These are phyloP conservation scores for Penstemon eatonii DNA, from an alignment of 257 asterid genomes.

Conservation along the genomic window DNA sequence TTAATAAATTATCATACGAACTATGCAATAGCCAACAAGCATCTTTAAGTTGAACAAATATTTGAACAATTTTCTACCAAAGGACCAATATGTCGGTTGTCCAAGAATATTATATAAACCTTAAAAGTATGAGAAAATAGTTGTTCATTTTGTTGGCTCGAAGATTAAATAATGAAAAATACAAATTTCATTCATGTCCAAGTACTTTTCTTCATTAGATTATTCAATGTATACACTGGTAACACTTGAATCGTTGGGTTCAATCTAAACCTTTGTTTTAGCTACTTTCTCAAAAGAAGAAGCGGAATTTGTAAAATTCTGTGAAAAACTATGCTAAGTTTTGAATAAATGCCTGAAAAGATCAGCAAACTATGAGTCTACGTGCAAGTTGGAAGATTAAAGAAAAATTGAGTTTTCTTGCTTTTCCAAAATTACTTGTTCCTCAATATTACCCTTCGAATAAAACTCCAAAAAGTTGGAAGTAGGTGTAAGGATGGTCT, in stretches of 20 bases:
- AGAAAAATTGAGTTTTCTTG: not conserved
- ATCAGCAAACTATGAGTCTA: conserved; percentile 19
- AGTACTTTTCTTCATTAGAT: not conserved
- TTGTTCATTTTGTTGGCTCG: not conserved
- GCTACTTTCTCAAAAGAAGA: not conserved
- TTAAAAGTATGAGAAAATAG: not conserved
- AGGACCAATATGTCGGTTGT: not conserved
- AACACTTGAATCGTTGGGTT: not conserved
- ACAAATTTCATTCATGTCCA: not conserved
- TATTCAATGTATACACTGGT: not conserved
- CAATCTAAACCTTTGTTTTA: no score
- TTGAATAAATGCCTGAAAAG: conserved; percentile 86
- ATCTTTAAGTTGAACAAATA: no score
- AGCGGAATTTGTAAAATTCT: conserved; percentile 61
- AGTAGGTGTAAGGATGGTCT: conserved; percentile 65
- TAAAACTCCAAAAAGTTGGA: conserved; percentile 80
- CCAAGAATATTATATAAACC: not conserved
- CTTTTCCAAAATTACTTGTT: conserved; percentile 59
- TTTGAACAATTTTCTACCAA: no score
- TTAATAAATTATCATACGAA: not conserved
- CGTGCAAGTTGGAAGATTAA: not conserved
- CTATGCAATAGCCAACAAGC: no score
- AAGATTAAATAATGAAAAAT: not conserved
- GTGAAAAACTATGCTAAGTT: conserved; percentile 93
- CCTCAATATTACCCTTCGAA: conserved; percentile 78